Evolutionary conservation across 352 stramenopile species (phyloP).

Genomic region (Phytophthora melonis): DNA sequence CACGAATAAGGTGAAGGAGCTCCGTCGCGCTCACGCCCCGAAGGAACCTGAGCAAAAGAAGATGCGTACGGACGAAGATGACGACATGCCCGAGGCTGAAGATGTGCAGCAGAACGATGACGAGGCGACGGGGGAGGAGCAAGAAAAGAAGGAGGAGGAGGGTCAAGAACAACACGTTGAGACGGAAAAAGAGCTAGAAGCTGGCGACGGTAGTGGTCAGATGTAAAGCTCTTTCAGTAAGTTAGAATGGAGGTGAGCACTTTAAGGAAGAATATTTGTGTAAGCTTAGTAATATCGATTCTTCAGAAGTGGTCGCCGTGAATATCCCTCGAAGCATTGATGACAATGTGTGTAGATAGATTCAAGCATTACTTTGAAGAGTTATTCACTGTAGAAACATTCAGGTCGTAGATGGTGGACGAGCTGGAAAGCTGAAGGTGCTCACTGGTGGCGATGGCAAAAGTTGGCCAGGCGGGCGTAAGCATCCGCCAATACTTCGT

Average conservation of each 20-base stretch:
- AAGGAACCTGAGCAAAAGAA: conserved; percentile 41
- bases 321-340: no score
- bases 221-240: background rate
- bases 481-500: conserved; percentile 70
- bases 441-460: conserved; percentile 57
- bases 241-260: no score
- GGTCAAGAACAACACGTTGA: background rate
- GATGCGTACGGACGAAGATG: conserved; percentile 29
- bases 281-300: no score
- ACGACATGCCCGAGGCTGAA: conserved; percentile 11
- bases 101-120: conserved; percentile 3
- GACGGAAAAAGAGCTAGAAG: background rate
- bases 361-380: background rate
- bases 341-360: no score
- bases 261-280: no score
- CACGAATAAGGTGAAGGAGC: conserved; percentile 50
- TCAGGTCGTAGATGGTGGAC: background rate
- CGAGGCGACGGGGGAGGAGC: background rate
- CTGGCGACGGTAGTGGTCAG: background rate
- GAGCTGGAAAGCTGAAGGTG: no score
- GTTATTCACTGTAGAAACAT: background rate
- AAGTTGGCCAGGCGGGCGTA: conserved; percentile 71
- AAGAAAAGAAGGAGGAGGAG: background rate
- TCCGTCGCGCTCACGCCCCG: conserved; percentile 33
- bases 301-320: no score